These are phyloP conservation scores for Pseudomicrostroma phylloplanum DNA, from an alignment of 1,284 basidiomycete genomes.

Conservation along the genomic window DNA sequence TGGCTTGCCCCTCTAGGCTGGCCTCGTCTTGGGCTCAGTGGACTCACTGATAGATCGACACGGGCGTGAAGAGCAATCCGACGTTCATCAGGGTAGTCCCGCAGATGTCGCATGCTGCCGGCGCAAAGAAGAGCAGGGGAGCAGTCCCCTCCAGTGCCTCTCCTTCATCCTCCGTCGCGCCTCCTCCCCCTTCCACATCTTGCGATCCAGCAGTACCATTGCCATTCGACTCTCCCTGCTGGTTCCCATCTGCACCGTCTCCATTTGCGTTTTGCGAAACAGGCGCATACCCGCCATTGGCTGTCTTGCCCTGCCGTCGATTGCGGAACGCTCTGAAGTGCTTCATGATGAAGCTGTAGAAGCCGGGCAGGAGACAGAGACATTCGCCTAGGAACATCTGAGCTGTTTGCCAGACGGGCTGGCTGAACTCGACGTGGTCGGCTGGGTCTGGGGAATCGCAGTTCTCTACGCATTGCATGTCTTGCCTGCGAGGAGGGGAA, in stretches of 20 bases:
- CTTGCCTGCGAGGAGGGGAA: conserved; percentile 24
- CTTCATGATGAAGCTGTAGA: background rate
- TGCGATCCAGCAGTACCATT: background rate
- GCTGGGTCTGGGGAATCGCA: conserved; percentile 39
- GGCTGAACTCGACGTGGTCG: conserved; percentile 32
- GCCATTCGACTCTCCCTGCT: background rate
- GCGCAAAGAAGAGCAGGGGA: conserved; percentile 68
- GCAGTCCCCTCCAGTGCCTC: background rate
- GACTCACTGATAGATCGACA: conserved; percentile 73
- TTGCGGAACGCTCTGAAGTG: background rate
- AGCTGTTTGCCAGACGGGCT: conserved; percentile 49
- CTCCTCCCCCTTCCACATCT: background rate
- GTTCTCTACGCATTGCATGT: conserved; percentile 52
- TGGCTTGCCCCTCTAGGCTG: background rate
- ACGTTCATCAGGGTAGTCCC: conserved; percentile 91
- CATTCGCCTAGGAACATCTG: conserved; percentile 53
- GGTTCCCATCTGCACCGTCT: background rate
- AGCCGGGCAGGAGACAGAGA: conserved; percentile 39
- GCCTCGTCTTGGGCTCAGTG: background rate
- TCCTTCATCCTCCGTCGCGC: background rate
- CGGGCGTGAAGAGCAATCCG: conserved; percentile 87
- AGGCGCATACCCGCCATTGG: background rate
- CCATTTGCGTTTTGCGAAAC: background rate
- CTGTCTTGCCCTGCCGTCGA: conserved; percentile 16
- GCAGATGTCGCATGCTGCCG: conserved; percentile 79